A percentile compares a stretch with the other conserved stretches of the same genome.
Conservation (phyloP, 768 basidiomycete species). For the Strobilomyces dryophilus region DNA sequence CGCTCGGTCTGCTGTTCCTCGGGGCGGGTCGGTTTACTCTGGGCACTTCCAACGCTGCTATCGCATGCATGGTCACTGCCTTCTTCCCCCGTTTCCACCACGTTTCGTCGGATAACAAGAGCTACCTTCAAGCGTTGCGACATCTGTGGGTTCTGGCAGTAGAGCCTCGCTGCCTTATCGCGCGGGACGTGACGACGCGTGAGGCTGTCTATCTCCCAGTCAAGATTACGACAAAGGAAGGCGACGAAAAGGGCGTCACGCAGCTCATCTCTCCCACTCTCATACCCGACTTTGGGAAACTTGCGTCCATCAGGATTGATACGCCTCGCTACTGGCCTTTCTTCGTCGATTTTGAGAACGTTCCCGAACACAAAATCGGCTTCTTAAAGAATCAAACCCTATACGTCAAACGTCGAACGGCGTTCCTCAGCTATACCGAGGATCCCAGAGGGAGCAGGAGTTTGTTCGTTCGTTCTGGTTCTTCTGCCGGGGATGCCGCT, state of each 20-base stretch:
- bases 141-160: conserved; percentile 96
- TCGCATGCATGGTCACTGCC: conserved; percentile 83
- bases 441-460: conserved; percentile 93
- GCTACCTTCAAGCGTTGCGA: conserved; percentile 87
- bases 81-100: conserved; percentile 90
- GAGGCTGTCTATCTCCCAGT: conserved; percentile 92
- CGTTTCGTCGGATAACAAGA: conserved; percentile 79
- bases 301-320: conserved; percentile 82
- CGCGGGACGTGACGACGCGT: conserved; percentile 86
- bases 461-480: conserved; percentile 83
- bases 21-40: conserved; percentile 90
- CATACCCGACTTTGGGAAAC: conserved; percentile 80
- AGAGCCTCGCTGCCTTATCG: conserved; percentile 89
- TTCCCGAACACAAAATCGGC: conserved; percentile 61
- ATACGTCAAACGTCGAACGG: conserved; percentile 88
- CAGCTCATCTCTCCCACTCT: conserved; percentile 90
- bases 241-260: conserved; percentile 55
- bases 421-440: conserved; percentile 89
- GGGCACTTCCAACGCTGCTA: conserved; percentile 87
- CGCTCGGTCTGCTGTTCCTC: conserved; percentile 88
- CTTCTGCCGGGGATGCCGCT: conserved; percentile 79
- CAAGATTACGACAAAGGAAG: conserved; percentile 77
- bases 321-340: conserved; percentile 97
- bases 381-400: conserved; percentile 78
- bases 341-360: conserved; percentile 69